Evolutionary conservation across 371 early-diverging fungal genomes (phyloP).

Genomic region (Sporodiniella umbellata): DNA sequence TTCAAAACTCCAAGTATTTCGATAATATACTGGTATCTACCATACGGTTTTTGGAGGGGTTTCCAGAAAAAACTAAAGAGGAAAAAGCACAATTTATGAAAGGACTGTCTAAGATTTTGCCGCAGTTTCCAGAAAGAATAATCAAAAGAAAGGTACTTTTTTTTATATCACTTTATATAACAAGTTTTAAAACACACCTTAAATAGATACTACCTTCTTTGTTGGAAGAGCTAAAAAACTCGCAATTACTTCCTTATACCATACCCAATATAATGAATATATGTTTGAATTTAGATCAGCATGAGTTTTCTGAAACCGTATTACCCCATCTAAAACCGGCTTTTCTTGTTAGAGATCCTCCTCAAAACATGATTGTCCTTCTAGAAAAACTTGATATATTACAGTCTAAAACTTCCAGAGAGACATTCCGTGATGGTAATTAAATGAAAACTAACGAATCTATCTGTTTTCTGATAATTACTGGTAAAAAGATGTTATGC

Average conservation of each 20-base stretch:
- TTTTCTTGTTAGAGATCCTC: constrained; percentile 57
- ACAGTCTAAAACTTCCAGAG: constrained; percentile 61
- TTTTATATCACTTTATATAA: not conserved
- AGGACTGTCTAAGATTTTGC: constrained; percentile 65
- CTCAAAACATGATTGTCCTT: constrained; percentile 62
- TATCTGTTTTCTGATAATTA: not conserved
- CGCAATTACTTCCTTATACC: constrained; percentile 64
- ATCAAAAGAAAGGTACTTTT: constrained; percentile 56
- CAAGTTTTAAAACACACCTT: not conserved
- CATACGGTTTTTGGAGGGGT: constrained; percentile 74
- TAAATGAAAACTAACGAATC: not conserved
- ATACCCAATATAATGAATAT: constrained; percentile 76
- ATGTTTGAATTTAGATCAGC: constrained; percentile 52
- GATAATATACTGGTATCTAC: constrained; percentile 78
- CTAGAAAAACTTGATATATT: constrained; percentile 62
- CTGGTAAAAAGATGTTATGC: constrained; percentile 62
- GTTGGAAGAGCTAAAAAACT: constrained; percentile 74
- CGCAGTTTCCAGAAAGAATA: constrained; percentile 72
- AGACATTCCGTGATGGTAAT: constrained; percentile 57
- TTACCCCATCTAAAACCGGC: constrained; percentile 65
- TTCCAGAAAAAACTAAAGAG: constrained; percentile 75
- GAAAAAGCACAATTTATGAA: constrained; percentile 82
- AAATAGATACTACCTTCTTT: constrained; percentile 67
- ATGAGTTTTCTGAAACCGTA: constrained; percentile 64
- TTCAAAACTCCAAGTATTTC: constrained; percentile 72